Evolutionary conservation across 2,329 filamentous ascomycete genomes (phyloP).

Genomic region (Colletotrichum musae): DNA sequence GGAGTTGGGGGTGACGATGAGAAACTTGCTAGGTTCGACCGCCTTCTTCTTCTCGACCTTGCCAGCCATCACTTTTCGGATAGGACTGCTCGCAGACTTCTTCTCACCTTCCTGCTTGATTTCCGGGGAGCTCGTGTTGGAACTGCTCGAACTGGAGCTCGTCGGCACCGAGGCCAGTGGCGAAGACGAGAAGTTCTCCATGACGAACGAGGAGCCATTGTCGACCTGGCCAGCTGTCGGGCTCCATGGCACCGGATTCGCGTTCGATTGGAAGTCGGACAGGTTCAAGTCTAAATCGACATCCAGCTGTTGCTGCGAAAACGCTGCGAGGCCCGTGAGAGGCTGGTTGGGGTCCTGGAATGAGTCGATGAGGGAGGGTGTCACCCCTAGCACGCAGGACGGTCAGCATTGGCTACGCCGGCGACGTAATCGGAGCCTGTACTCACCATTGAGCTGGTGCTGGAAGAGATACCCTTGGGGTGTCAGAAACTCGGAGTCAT

Average conservation of each 20-base stretch:
- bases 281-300: conserved; percentile 56
- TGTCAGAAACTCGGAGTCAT: conserved; percentile 52
- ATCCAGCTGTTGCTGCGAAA: conserved; percentile 46
- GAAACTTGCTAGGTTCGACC: conserved; percentile 57
- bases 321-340: conserved; percentile 44
- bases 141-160: conserved; percentile 44
- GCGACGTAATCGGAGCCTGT: not conserved
- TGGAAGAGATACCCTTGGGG: conserved; percentile 58
- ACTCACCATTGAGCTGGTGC: conserved; percentile 52
- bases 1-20: conserved; percentile 68
- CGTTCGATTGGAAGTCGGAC: conserved; percentile 52
- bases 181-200: conserved; percentile 57
- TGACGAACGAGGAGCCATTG: conserved; percentile 51
- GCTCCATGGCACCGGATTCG: conserved; percentile 57
- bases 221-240: conserved; percentile 53
- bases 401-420: conserved; percentile 17
- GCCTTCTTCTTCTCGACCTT: conserved; percentile 63
- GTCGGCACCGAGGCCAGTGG: conserved; percentile 49
- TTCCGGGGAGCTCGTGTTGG: conserved; percentile 45
- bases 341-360: conserved; percentile 49
- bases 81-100: conserved; percentile 47
- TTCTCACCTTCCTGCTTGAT: conserved; percentile 46
- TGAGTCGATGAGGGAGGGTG: conserved; percentile 47
- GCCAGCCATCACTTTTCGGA: conserved; percentile 59
- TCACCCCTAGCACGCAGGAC: conserved; percentile 45